Evolutionary conservation across 139 green algal species (phyloP).

Genomic region (Chlorella sorokiniana): DNA sequence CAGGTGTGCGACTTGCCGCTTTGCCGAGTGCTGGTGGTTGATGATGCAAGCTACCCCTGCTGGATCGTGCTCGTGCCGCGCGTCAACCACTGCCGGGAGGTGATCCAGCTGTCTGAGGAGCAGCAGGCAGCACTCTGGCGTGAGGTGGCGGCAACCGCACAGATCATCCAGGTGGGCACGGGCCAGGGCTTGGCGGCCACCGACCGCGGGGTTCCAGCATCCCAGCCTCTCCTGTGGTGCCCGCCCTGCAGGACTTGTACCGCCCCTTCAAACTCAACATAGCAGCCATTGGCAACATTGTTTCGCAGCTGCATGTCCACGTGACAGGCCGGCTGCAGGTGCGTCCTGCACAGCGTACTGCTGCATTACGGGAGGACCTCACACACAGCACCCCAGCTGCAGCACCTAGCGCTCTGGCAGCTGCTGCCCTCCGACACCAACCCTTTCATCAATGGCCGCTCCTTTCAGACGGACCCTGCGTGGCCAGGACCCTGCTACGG

Average conservation of each 20-base stretch:
- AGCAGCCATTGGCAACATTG: conserved; percentile 30
- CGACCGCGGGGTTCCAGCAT: too few species aligned
- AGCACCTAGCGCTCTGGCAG: too few species aligned
- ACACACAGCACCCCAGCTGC: too few species aligned
- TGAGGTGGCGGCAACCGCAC: conserved; percentile 11
- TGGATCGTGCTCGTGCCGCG: conserved; percentile 40
- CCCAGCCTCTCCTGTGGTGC: too few species aligned
- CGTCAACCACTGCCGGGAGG: conserved; percentile 10
- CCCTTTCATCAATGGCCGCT: not conserved
- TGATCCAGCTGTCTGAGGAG: conserved; percentile 12
- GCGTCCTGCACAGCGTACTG: not conserved
- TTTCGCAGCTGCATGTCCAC: conserved; percentile 41
- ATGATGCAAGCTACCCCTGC: conserved; percentile 35
- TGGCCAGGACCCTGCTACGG: conserved; percentile 44
- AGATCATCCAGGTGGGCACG: conserved; percentile 15
- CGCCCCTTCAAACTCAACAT: conserved; percentile 38
- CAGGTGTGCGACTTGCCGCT: conserved; percentile 32
- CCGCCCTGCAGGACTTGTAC: conserved; percentile 27
- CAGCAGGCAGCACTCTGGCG: conserved; percentile 29
- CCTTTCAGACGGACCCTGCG: conserved; percentile 17
- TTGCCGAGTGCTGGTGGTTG: conserved; percentile 29
- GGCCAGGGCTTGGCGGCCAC: too few species aligned
- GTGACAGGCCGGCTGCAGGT: conserved; percentile 25
- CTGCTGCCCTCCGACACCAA: not conserved
- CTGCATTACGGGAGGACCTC: too few species aligned